A percentile compares a stretch with the other conserved stretches of the same genome.
Evolutionary conservation across 2,329 filamentous ascomycete genomes (phyloP).

Genomic region (Epicoccum sorghinum): DNA sequence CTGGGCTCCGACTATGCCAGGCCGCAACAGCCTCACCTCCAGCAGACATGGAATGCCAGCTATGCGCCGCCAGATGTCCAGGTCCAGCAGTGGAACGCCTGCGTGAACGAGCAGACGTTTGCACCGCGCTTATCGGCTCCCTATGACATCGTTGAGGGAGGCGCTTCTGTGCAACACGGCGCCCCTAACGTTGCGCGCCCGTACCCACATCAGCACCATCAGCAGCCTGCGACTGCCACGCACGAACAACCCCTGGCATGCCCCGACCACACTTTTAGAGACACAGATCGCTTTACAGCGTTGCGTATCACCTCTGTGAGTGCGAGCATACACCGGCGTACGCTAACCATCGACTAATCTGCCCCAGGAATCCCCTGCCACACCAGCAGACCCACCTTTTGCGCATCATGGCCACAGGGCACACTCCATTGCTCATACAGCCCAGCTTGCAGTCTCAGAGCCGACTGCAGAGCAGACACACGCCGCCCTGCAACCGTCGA

Average conservation of each 20-base stretch:
- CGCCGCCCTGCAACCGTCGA: conserved; percentile 21
- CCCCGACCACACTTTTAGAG: conserved; percentile 17
- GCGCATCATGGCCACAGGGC: conserved; percentile 25
- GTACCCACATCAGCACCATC: conserved; percentile 19
- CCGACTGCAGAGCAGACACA: conserved; percentile 24
- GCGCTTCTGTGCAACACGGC: conserved; percentile 26
- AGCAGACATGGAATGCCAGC: conserved; percentile 27
- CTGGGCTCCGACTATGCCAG: conserved; percentile 31
- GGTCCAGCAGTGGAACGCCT: conserved; percentile 26
- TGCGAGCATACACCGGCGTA: conserved; percentile 17
- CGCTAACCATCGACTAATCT: conserved; percentile 29
- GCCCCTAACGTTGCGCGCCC: conserved; percentile 21
- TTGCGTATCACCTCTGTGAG: conserved; percentile 31
- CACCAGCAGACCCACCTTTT: conserved; percentile 32
- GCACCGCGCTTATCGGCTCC: conserved; percentile 11
- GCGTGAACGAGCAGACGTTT: conserved; percentile 15
- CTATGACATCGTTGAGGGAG: conserved; percentile 28
- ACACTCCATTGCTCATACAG: conserved; percentile 28
- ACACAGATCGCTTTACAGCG: conserved; percentile 24
- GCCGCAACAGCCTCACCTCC: conserved; percentile 21
- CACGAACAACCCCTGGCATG: conserved; percentile 18
- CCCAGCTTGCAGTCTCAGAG: conserved; percentile 29
- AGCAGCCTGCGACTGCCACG: conserved; percentile 9
- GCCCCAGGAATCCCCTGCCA: conserved; percentile 28
- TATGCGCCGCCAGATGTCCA: conserved; percentile 25